Conservation (phyloP, 345 rosid genomes). For the Rhodomyrtus tomentosa region DNA sequence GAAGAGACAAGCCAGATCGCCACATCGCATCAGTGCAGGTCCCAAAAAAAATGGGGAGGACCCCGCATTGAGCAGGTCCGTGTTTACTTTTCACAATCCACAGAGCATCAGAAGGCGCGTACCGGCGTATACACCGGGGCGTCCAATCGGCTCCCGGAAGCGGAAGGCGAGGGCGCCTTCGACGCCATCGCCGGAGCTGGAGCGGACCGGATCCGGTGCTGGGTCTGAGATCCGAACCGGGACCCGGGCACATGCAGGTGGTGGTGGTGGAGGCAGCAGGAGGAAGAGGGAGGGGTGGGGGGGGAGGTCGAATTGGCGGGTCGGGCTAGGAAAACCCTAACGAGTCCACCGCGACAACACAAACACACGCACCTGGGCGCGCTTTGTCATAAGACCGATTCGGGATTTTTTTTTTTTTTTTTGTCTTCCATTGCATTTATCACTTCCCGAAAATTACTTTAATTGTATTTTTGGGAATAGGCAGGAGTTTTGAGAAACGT, state of each 20-base stretch:
- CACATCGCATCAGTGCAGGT: neutral
- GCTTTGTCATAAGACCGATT: neutral
- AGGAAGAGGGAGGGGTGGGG: neutral
- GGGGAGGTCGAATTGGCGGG: neutral
- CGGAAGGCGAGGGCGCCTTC: slow-evolving; percentile 36
- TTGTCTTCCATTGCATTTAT: neutral
- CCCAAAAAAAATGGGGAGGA: neutral
- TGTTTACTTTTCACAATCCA: neutral
- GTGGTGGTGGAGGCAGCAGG: neutral
- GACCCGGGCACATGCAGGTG: slow-evolving; percentile 25
- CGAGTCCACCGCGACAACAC: neutral
- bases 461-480: neutral
- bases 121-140: slow-evolving; percentile 13
- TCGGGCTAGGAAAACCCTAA: neutral
- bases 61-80: neutral
- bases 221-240: slow-evolving; percentile 1
- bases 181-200: slow-evolving; percentile 40
- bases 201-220: neutral
- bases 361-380: neutral
- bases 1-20: neutral
- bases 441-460: neutral
- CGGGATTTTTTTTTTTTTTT: neutral
- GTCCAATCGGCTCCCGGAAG: slow-evolving; percentile 60
- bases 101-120: neutral
- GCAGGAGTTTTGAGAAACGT: neutral